Conservation (phyloP, 139 green algal genomes). For the Chlorella vulgaris region DNA sequence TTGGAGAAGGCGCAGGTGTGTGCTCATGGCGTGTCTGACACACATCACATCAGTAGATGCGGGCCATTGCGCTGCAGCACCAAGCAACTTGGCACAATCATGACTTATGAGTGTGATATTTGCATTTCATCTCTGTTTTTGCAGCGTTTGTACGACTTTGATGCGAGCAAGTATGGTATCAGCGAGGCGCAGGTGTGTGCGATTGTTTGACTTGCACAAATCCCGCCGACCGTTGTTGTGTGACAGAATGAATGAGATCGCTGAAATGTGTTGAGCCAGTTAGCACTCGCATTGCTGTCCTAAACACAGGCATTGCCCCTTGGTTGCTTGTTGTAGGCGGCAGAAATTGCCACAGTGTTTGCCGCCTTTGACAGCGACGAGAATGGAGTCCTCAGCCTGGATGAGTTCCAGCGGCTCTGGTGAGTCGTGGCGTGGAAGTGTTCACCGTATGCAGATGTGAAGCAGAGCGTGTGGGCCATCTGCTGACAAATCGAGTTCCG, state of each 20-base stretch:
- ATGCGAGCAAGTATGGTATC: constrained; percentile 62
- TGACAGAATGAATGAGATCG: no score
- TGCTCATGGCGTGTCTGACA: neutral
- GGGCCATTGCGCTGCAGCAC: neutral
- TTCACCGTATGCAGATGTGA: no score
- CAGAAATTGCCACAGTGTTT: constrained; percentile 68
- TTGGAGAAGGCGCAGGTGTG: constrained; percentile 63
- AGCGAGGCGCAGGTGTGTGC: constrained; percentile 48
- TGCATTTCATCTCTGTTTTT: neutral
- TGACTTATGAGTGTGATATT: neutral
- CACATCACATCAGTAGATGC: neutral
- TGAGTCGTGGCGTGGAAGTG: constrained; percentile 6
- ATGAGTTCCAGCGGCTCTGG: constrained; percentile 64
- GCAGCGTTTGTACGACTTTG: constrained; percentile 68
- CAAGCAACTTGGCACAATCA: neutral
- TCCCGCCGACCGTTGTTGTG: no score
- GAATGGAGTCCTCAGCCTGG: constrained; percentile 62
- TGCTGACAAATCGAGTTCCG: no score
- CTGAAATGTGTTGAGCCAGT: no score
- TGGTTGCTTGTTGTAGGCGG: no score
- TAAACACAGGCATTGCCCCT: no score
- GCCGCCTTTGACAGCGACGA: constrained; percentile 36
- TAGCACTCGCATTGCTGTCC: neutral
- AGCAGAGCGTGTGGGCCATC: no score
- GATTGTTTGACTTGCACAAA: no score